These are phyloP conservation scores for Claviceps lovelessii DNA, from an alignment of 2,329 filamentous ascomycete genomes.

Conservation along the genomic window DNA sequence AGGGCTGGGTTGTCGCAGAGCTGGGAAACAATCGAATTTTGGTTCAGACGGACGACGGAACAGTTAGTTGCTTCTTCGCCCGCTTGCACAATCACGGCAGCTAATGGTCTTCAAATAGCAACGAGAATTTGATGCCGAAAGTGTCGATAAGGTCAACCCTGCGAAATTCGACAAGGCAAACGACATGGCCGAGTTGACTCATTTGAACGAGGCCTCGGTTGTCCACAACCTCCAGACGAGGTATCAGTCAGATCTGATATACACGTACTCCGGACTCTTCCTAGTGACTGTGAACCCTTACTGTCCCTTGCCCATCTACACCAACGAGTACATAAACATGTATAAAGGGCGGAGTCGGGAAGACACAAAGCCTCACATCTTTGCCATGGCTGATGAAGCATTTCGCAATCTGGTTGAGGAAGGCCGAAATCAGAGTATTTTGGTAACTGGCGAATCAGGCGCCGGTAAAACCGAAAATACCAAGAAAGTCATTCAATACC, in stretches of 20 bases:
- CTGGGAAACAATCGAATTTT: constrained; percentile 52
- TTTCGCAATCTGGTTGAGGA: constrained; percentile 94
- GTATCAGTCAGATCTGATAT: constrained; percentile 93
- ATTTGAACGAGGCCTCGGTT: constrained; percentile 93
- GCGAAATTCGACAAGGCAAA: constrained; percentile 99
- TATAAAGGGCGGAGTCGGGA: constrained; percentile 85
- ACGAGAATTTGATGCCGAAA: constrained; percentile 72
- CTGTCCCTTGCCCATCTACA: constrained; percentile 86
- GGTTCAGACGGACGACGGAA: constrained; percentile 89
- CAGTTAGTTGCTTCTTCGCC: constrained; percentile 37
- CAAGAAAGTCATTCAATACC: constrained; percentile 97
- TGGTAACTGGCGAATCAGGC: constrained; percentile 95
- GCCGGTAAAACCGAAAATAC: constrained; percentile 98
- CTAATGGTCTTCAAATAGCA: constrained; percentile 39
- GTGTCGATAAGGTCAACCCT: constrained; percentile 96
- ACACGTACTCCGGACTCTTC: constrained; percentile 95
- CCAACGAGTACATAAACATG: constrained; percentile 94
- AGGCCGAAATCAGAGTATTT: constrained; percentile 88
- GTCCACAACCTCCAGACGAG: constrained; percentile 92
- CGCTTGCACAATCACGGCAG: not conserved
- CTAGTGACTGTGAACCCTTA: constrained; percentile 96
- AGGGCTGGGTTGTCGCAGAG: constrained; percentile 84
- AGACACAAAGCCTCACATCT: constrained; percentile 94
- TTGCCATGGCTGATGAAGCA: constrained; percentile 91
- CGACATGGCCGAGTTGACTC: constrained; percentile 97